Percentiles rank a stretch among this genome's conserved stretches.
Conservation (phyloP, 768 basidiomycete species). For the Suillus occidentalis region DNA sequence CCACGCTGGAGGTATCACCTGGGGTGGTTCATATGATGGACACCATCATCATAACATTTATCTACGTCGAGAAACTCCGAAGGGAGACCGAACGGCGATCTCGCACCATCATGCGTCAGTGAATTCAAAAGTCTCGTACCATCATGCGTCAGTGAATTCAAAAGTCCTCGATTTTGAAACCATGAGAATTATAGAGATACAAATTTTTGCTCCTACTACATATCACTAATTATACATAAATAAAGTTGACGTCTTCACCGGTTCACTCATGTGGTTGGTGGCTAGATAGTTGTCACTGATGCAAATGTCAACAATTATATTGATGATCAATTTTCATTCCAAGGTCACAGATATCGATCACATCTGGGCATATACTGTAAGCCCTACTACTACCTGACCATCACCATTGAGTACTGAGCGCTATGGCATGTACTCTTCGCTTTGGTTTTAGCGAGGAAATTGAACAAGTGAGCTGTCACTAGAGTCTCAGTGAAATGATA, state of each 20-base stretch:
- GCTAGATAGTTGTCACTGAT: too few relatives aligned
- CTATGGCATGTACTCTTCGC: background rate
- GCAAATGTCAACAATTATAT: too few relatives aligned
- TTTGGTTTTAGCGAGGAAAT: background rate
- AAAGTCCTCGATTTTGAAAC: too few relatives aligned
- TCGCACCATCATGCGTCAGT: too few relatives aligned
- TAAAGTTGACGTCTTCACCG: too few relatives aligned
- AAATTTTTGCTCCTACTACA: too few relatives aligned
- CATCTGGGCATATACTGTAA: background rate
- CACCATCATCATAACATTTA: slow-evolving; percentile 13
- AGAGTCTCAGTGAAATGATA: background rate
- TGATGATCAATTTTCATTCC: background rate
- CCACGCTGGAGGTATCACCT: slow-evolving; percentile 12
- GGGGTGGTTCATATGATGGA: slow-evolving; percentile 9
- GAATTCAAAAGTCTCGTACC: too few relatives aligned
- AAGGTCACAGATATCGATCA: background rate
- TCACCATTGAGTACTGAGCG: background rate
- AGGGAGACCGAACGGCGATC: background rate
- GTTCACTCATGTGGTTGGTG: too few relatives aligned
- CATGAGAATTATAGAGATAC: too few relatives aligned
- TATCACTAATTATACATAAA: too few relatives aligned
- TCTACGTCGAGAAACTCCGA: slow-evolving; percentile 12
- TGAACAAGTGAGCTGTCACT: background rate
- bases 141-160: too few relatives aligned
- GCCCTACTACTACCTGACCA: too few relatives aligned